Conservation (phyloP, 225 moss, liverwort and hornwort genomes). For the Marchantia paleacea region DNA sequence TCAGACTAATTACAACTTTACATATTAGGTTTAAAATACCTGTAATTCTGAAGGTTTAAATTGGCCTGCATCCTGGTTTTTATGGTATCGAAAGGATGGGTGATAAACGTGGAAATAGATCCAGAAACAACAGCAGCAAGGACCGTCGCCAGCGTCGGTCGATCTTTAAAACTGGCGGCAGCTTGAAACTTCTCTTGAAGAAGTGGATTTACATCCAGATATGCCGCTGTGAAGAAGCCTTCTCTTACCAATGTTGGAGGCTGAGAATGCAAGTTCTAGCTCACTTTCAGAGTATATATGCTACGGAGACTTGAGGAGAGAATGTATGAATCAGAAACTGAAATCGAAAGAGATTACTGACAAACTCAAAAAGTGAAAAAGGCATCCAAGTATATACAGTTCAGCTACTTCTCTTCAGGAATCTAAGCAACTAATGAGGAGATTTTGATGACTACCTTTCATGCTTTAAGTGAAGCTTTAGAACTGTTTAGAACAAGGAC, state of each 20-base stretch:
- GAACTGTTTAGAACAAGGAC: neutral
- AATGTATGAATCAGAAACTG: neutral
- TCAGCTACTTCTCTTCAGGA: neutral
- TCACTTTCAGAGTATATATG: neutral
- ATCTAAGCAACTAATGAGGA: neutral
- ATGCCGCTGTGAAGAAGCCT: constrained; percentile 51
- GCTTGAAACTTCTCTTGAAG: constrained; percentile 37
- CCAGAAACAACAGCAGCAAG: constrained; percentile 55
- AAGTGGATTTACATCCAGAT: constrained; percentile 47
- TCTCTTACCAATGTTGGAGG: constrained; percentile 53
- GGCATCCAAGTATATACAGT: neutral
- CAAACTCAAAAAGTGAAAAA: too few relatives aligned
- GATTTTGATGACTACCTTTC: neutral
- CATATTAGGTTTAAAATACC: constrained; percentile 22
- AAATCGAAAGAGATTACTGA: too few relatives aligned
- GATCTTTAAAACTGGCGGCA: constrained; percentile 21
- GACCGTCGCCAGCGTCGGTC: constrained; percentile 36
- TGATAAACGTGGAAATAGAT: constrained; percentile 42
- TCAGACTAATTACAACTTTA: neutral
- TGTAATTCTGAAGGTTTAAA: constrained; percentile 41
- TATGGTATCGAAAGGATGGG: constrained; percentile 62
- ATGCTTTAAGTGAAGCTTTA: neutral
- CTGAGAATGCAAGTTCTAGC: constrained; percentile 25
- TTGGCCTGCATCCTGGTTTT: constrained; percentile 76
- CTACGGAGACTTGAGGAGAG: neutral